Percentiles rank a stretch among this genome's conserved stretches.
These are phyloP conservation scores for Alternaria brassicae DNA, from an alignment of 2,329 filamentous ascomycete genomes.

Conservation along the genomic window DNA sequence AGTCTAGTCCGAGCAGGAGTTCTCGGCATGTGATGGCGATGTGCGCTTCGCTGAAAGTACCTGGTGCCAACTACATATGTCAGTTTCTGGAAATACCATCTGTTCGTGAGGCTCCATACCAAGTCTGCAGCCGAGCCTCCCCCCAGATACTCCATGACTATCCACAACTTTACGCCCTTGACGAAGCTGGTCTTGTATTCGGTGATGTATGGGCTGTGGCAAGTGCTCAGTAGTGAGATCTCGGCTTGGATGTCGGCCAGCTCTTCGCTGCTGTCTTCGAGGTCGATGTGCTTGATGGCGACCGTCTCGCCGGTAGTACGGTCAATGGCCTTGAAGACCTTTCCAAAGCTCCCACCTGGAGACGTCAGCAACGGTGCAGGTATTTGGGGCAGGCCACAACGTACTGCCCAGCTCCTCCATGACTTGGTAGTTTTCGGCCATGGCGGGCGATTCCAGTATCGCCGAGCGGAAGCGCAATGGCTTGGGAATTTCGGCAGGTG, in stretches of 20 bases:
- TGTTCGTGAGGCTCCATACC: slow-evolving; percentile 59
- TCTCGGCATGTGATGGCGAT: slow-evolving; percentile 95
- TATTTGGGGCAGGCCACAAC: slow-evolving; percentile 42
- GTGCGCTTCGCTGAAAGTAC: slow-evolving; percentile 84
- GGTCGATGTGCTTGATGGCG: slow-evolving; percentile 98
- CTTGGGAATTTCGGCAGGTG: slow-evolving; percentile 20
- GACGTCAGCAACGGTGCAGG: slow-evolving; percentile 20
- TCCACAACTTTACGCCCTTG: slow-evolving; percentile 97
- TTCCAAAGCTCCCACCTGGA: slow-evolving; percentile 89
- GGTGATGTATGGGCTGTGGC: slow-evolving; percentile 90
- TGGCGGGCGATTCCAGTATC: slow-evolving; percentile 51
- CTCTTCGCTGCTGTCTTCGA: slow-evolving; percentile 98
- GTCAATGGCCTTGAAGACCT: slow-evolving; percentile 96
- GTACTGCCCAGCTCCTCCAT: slow-evolving; percentile 94
- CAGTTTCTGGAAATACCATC: slow-evolving; percentile 18
- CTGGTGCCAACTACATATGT: slow-evolving; percentile 77
- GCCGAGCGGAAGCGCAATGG: slow-evolving; percentile 28
- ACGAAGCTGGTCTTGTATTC: slow-evolving; percentile 97
- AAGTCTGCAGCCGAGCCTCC: slow-evolving; percentile 94
- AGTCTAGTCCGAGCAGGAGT: slow-evolving; percentile 86
- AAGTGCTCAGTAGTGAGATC: slow-evolving; percentile 93
- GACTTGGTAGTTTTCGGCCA: slow-evolving; percentile 90
- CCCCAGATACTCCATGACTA: slow-evolving; percentile 97
- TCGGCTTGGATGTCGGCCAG: slow-evolving; percentile 98
- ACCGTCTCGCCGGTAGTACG: slow-evolving; percentile 89